Evolutionary conservation across 768 basidiomycete genomes (phyloP).

Genomic region (Cubamyces sp.): DNA sequence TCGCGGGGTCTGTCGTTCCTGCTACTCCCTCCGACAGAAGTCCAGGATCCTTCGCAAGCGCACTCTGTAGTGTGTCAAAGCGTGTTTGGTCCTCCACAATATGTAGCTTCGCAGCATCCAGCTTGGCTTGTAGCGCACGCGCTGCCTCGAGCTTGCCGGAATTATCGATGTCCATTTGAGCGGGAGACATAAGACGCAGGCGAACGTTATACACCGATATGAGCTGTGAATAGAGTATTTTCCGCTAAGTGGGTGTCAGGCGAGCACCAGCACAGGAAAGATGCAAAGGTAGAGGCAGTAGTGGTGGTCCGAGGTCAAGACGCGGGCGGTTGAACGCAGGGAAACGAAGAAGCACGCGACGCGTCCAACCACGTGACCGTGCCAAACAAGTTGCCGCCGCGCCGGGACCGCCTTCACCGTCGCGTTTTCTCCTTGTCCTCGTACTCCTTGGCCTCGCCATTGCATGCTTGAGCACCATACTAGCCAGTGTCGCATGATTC

Average conservation of each 20-base stretch:
- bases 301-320: neutral
- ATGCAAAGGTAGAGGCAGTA: neutral
- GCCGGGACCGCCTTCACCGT: no score
- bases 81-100: conserved; percentile 25
- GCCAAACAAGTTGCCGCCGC: neutral
- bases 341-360: conserved; percentile 2
- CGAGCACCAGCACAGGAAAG: neutral
- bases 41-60: conserved; percentile 20
- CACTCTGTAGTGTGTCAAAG: conserved; percentile 25
- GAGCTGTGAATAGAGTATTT: neutral
- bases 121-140: conserved; percentile 20
- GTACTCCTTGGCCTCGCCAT: no score
- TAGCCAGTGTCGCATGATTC: no score
- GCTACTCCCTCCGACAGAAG: conserved; percentile 22
- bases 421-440: no score
- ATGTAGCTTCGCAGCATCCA: conserved; percentile 22
- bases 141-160: conserved; percentile 27
- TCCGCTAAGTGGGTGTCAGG: neutral
- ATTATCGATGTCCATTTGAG: conserved; percentile 15
- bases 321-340: neutral
- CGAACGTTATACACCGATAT: neutral
- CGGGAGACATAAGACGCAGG: conserved; percentile 2
- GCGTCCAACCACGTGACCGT: neutral
- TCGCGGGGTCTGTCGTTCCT: conserved; percentile 30
- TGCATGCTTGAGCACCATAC: no score